Evolutionary conservation across 75 land plant species (phyloP).

Genomic region (Cunninghamia lanceolata): DNA sequence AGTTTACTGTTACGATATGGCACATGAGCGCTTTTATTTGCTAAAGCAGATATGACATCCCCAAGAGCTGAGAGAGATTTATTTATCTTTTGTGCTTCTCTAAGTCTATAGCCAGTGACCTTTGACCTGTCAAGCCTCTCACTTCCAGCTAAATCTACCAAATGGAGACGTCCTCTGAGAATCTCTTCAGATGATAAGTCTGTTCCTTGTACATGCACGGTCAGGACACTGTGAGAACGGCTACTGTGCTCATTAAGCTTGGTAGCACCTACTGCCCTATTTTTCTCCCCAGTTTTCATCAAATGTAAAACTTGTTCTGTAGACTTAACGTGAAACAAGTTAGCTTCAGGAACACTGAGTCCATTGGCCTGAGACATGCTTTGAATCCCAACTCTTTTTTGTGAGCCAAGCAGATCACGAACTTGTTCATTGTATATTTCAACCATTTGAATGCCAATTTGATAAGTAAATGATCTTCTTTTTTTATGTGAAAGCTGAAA

Average conservation of each 20-base stretch:
- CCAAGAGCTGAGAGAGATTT: slow-evolving; percentile 91
- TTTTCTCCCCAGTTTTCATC: slow-evolving; percentile 67
- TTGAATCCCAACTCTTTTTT: slow-evolving; percentile 84
- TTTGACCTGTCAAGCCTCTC: slow-evolving; percentile 91
- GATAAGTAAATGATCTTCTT: slow-evolving; percentile 54
- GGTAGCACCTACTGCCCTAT: slow-evolving; percentile 87
- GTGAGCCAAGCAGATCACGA: slow-evolving; percentile 71
- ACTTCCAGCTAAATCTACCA: slow-evolving; percentile 95
- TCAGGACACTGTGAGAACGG: slow-evolving; percentile 92
- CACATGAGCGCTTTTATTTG: slow-evolving; percentile 79
- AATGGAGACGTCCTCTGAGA: slow-evolving; percentile 71
- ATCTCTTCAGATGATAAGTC: slow-evolving; percentile 60
- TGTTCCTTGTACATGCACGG: slow-evolving; percentile 87
- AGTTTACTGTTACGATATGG: slow-evolving; percentile 96
- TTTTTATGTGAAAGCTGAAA: slow-evolving; percentile 69
- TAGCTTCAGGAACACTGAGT: slow-evolving; percentile 85
- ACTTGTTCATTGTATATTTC: slow-evolving; percentile 98
- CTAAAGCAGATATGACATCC: slow-evolving; percentile 81
- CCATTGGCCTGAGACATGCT: slow-evolving; percentile 80
- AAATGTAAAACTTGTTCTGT: slow-evolving; percentile 58
- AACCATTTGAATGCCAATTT: slow-evolving; percentile 82
- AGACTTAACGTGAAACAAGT: slow-evolving; percentile 76
- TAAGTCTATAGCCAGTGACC: slow-evolving; percentile 82
- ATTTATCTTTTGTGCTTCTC: slow-evolving; percentile 93
- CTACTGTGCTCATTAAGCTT: slow-evolving; percentile 92